These are phyloP conservation scores for Candida ipomoeae DNA, from an alignment of 805 yeast species.

Conservation along the genomic window DNA sequence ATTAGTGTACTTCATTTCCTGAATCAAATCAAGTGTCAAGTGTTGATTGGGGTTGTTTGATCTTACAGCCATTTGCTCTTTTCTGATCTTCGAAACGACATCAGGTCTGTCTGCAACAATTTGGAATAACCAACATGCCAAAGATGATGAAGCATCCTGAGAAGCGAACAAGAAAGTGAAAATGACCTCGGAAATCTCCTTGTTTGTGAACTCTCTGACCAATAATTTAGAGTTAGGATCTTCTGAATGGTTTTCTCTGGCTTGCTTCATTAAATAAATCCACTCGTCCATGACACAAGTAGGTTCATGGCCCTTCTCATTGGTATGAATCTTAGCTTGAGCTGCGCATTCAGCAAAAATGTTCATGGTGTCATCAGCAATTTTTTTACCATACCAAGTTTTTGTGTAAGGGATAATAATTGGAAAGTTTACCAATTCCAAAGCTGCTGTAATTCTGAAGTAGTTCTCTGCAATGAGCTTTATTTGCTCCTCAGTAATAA, in stretches of 20 bases:
- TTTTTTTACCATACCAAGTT: slow-evolving; percentile 94
- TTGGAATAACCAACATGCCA: slow-evolving; percentile 98
- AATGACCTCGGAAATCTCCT: slow-evolving; percentile 92
- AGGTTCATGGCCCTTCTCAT: slow-evolving; percentile 68
- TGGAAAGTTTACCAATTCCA: slow-evolving; percentile 97
- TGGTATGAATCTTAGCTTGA: slow-evolving; percentile 74
- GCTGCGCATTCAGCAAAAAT: slow-evolving; percentile 87
- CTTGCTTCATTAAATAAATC: slow-evolving; percentile 80
- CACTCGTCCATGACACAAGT: slow-evolving; percentile 94
- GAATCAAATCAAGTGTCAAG: slow-evolving; percentile 69
- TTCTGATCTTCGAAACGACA: slow-evolving; percentile 77
- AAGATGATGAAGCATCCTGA: slow-evolving; percentile 95
- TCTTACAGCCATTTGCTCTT: slow-evolving; percentile 85
- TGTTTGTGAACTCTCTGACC: slow-evolving; percentile 80
- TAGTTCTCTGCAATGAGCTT: slow-evolving; percentile 87
- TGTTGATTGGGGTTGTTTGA: slow-evolving; percentile 63
- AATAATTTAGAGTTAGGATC: slow-evolving; percentile 53
- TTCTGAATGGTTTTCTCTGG: slow-evolving; percentile 48
- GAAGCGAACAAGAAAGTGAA: slow-evolving; percentile 97
- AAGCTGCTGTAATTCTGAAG: slow-evolving; percentile 88
- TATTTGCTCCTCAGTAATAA: slow-evolving; percentile 89
- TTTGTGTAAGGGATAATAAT: slow-evolving; percentile 93
- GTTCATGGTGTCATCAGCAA: slow-evolving; percentile 92
- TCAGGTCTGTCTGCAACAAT: slow-evolving; percentile 94
- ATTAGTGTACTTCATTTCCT: slow-evolving; percentile 80